These are phyloP conservation scores for Lachnellula arida DNA, from an alignment of 2,329 filamentous ascomycete species.

Conservation along the genomic window DNA sequence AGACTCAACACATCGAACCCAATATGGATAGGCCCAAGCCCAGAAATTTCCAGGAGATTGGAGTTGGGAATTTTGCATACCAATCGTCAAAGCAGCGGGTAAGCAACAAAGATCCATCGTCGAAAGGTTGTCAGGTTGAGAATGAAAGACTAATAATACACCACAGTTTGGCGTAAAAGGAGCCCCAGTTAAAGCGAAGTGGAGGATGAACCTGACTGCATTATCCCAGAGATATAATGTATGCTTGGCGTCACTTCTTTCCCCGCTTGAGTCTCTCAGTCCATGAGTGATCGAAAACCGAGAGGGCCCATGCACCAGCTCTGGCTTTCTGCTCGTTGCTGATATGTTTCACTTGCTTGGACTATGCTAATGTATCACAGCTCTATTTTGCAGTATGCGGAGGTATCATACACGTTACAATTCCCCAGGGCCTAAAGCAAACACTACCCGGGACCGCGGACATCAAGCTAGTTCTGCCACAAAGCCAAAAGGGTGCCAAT, in stretches of 20 bases:
- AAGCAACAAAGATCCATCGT: neutral
- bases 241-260: constrained; percentile 11
- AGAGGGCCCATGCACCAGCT: too few species aligned
- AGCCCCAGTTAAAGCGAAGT: constrained; percentile 18
- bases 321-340: too few species aligned
- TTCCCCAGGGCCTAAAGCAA: constrained; percentile 44
- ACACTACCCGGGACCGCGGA: constrained; percentile 45
- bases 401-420: constrained; percentile 53
- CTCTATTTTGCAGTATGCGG: constrained; percentile 59
- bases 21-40: too few species aligned
- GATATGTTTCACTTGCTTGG: too few species aligned
- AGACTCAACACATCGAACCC: too few species aligned
- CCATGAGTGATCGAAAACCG: too few species aligned
- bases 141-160: neutral
- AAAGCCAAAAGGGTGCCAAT: constrained; percentile 36
- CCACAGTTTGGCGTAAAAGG: constrained; percentile 1
- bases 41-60: neutral
- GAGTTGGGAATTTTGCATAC: neutral
- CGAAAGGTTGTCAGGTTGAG: neutral
- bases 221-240: constrained; percentile 55
- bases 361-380: constrained; percentile 27
- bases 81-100: neutral
- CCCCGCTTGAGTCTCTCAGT: too few species aligned
- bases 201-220: constrained; percentile 52
- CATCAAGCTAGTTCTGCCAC: constrained; percentile 44